Evolutionary conservation across 83 land plant genomes (phyloP).

Genomic region (Isoetes engelmannii): DNA sequence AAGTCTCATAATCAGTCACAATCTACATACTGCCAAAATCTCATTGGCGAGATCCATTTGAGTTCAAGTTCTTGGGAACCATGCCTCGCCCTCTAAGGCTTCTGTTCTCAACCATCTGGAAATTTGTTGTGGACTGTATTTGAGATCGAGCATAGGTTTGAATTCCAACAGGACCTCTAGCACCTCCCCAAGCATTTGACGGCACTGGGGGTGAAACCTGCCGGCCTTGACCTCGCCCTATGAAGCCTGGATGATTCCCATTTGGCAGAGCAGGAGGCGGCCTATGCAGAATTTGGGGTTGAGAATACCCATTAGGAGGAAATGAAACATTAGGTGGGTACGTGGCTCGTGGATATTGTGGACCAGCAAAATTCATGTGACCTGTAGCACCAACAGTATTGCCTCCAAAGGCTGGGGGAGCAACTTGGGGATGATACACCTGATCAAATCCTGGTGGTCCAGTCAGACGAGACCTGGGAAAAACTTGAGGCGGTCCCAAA

Average conservation of each 20-base stretch:
- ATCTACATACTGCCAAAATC: neutral
- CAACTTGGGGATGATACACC: neutral
- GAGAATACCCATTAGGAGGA: neutral
- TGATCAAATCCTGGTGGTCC: conserved; percentile 13
- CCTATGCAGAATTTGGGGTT: neutral
- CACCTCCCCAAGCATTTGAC: conserved; percentile 9
- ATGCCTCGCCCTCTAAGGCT: neutral
- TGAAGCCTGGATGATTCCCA: conserved; percentile 6
- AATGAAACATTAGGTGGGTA: neutral
- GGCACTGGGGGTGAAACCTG: conserved; percentile 3
- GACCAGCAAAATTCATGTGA: neutral
- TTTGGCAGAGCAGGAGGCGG: neutral
- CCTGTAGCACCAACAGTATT: neutral
- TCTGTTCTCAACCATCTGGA: neutral
- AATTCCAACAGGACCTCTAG: neutral
- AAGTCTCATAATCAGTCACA: no score
- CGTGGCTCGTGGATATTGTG: neutral
- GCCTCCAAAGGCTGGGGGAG: neutral
- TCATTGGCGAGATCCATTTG: conserved; percentile 1
- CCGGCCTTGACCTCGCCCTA: neutral
- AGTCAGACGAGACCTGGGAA: conserved; percentile 2
- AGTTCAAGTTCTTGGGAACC: neutral
- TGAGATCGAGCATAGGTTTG: conserved; percentile 2
- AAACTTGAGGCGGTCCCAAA: conserved; percentile 7
- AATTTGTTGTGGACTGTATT: neutral